Evolutionary conservation across 1,284 basidiomycete species (phyloP), one percentile per base, ranked within the genome.

Genomic region (Tilletia indica): DNA sequence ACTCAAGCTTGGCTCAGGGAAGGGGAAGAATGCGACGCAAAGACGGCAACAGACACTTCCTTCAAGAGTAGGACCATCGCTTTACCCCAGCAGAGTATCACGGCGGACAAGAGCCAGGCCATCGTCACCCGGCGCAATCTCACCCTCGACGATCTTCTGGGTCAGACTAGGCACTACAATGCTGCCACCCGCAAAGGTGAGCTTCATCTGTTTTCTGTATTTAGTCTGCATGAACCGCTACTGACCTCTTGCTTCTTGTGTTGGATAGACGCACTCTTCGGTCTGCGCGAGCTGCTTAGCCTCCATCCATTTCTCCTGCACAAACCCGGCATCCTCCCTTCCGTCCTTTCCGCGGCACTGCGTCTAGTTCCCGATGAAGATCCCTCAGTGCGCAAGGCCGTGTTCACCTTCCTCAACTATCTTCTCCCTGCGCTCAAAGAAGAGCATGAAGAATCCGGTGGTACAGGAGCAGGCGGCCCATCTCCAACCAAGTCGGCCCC

Each of bases 31-130:
- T 81, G 82, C 87, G 8, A 63, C 58, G 88, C 93, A 9, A 89
- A 86, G 69, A 98, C 97, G 88, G 92, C 90, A 9, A 90, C 97
- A 76, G 93, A 98, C 85, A 97, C 95, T 0, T 94, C 94, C 0
- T 97, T 96, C 89, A 97, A 94, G 85, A 90, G 93, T 58, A 89
- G 92, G 76, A 73, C 72, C n/a, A 75, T 80, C 42, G 74, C 74
- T 1, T 70, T 73, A 48, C 71, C 72, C 54, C 79, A 80, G 71
- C 80, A 82, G 71, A 80, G 78, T 34, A 80, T 82, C 73, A 77
- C 72, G 48, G 72, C 71, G 5, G 80, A 81, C 74, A 78, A 78
- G 69, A 76, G 78, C 11, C 73, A 73, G 31, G 73, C 70, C 25
- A 68, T 74, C 11, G 70, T 76, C 72, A 77, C 74, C 72, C 71